A percentile compares a stretch with the other conserved stretches of the same genome.
These are phyloP conservation scores for Dactylis glomerata DNA, from an alignment of 176 grass and related monocot genomes.

Conservation along the genomic window DNA sequence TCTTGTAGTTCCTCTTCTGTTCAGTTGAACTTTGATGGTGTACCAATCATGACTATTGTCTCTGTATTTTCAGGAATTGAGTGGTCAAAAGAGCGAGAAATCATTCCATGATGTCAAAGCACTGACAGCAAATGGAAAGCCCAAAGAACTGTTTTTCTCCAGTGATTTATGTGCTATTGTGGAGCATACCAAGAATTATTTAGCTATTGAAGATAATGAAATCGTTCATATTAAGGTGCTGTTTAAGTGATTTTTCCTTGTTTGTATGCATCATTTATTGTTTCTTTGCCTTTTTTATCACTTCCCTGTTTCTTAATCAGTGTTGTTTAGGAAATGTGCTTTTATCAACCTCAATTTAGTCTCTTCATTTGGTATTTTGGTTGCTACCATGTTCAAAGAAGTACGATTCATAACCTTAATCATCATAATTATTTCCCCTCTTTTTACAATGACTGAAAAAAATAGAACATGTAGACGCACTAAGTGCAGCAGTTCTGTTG, in stretches of 20 bases:
- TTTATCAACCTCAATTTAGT: not conserved
- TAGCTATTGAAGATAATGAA: slow-evolving; percentile 89
- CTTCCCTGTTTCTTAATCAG: not conserved
- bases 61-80: slow-evolving; percentile 65
- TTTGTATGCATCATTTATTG: slow-evolving; percentile 2
- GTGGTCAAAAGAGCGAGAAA: slow-evolving; percentile 57
- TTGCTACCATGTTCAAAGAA: not conserved
- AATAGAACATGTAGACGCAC: not conserved
- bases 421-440: not conserved
- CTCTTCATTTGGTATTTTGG: not conserved
- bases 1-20: not conserved
- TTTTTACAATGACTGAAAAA: not conserved
- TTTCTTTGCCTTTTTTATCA: not conserved
- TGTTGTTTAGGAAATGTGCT: not conserved
- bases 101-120: slow-evolving; percentile 86
- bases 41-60: not conserved
- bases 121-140: slow-evolving; percentile 72
- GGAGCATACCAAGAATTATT: slow-evolving; percentile 94
- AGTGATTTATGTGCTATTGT: slow-evolving; percentile 98
- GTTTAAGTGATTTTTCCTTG: not conserved
- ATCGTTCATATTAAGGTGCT: slow-evolving; percentile 71
- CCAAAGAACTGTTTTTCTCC: slow-evolving; percentile 95
- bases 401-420: slow-evolving; percentile 13
- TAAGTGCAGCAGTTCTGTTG: not conserved
- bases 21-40: not conserved